Conservation (phyloP, 495 filamentous ascomycete species). For the Penicillium simplicissimum region DNA sequence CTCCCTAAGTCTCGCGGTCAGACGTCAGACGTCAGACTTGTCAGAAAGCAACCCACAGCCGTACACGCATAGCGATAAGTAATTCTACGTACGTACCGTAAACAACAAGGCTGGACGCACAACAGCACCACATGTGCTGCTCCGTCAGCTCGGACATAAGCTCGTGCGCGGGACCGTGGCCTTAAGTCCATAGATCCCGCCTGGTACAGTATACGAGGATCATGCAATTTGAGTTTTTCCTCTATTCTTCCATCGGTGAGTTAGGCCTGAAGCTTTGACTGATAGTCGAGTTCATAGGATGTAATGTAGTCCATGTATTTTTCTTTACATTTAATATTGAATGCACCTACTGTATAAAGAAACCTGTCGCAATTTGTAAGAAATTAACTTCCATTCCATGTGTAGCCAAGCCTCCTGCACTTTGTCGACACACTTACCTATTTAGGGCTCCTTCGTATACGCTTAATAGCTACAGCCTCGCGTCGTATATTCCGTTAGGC, state of each 20-base stretch:
- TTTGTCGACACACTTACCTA: too few species aligned
- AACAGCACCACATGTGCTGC: background rate
- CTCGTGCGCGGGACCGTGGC: background rate
- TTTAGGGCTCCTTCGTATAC: too few species aligned
- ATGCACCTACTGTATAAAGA: background rate
- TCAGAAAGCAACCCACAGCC: background rate
- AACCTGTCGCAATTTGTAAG: background rate
- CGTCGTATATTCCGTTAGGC: too few species aligned
- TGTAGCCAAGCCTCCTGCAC: too few species aligned
- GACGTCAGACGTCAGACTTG: background rate
- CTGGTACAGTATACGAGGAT: slow-evolving; percentile 3
- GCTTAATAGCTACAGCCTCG: too few species aligned
- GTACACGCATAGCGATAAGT: background rate
- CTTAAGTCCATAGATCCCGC: slow-evolving; percentile 12
- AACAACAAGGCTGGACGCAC: background rate
- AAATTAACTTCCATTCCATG: background rate
- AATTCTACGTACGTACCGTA: background rate
- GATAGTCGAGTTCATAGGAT: too few species aligned
- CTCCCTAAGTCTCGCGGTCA: background rate
- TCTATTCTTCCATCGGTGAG: background rate
- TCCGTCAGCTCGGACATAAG: slow-evolving; percentile 18
- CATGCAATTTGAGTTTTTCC: slow-evolving; percentile 11
- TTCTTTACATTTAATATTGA: too few species aligned
- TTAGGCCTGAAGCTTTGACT: too few species aligned
- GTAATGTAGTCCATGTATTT: too few species aligned